A percentile compares a stretch with the other conserved stretches of the same genome.
Evolutionary conservation across 1,284 basidiomycete genomes (phyloP).

Genomic region (Ganoderma resinaceum): DNA sequence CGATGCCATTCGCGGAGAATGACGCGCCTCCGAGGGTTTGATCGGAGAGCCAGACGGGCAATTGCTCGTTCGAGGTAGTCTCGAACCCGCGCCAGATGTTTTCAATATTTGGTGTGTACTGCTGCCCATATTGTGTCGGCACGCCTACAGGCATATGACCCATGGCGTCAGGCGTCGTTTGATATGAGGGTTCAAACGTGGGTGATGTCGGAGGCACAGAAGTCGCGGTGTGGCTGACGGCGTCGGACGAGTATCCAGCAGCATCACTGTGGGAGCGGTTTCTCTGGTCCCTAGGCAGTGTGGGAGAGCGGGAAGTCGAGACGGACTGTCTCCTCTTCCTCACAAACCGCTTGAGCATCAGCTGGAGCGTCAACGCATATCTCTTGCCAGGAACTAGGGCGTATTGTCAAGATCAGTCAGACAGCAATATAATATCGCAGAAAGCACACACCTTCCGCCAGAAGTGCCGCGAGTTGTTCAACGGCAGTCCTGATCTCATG

Average conservation of each 20-base stretch:
- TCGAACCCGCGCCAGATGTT: conserved; percentile 79
- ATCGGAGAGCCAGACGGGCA: conserved; percentile 85
- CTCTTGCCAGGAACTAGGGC: conserved; percentile 83
- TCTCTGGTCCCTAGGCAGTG: conserved; percentile 52
- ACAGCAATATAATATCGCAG: conserved; percentile 14
- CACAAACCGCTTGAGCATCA: conserved; percentile 82
- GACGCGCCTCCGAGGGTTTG: conserved; percentile 77
- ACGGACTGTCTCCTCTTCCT: conserved; percentile 64
- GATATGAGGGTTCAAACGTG: conserved; percentile 41
- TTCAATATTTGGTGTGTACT: conserved; percentile 63
- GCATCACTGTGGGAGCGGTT: conserved; percentile 37
- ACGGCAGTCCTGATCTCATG: conserved; percentile 79
- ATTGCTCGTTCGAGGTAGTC: conserved; percentile 71
- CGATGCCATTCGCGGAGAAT: conserved; percentile 81
- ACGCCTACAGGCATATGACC: conserved; percentile 36
- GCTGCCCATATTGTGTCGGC: conserved; percentile 37
- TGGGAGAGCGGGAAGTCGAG: conserved; percentile 66
- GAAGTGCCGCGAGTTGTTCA: conserved; percentile 76
- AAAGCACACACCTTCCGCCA: conserved; percentile 69
- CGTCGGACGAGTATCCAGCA: conserved; percentile 34
- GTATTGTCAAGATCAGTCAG: conserved; percentile 10
- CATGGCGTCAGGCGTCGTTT: conserved; percentile 34
- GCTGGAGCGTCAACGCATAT: conserved; percentile 85
- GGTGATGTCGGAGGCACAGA: conserved; percentile 39
- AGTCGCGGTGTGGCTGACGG: conserved; percentile 30